Percentiles rank a stretch among this genome's conserved stretches.
Conservation (phyloP, 305 asterid genomes). For the Fraxinus nigra region DNA sequence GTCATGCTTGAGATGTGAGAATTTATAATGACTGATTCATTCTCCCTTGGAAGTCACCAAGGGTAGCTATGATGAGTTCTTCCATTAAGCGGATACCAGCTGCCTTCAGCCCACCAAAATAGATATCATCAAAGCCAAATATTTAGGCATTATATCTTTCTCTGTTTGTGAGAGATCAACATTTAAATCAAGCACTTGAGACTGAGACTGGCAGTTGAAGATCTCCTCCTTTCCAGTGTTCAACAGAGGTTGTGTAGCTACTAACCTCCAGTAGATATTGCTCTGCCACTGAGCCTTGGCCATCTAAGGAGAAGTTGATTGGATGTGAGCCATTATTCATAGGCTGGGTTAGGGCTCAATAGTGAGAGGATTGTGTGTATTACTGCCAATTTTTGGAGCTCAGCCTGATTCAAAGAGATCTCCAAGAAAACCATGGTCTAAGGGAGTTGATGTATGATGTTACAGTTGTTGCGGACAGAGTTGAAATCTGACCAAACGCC, state of each 20-base stretch:
- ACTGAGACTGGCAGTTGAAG: neutral
- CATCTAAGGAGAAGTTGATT: neutral
- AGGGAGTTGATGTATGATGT: neutral
- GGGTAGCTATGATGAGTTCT: neutral
- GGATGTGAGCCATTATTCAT: neutral
- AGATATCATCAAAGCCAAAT: neutral
- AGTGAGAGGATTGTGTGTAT: neutral
- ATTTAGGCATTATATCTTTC: neutral
- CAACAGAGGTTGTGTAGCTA: neutral
- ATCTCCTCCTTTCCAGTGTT: neutral
- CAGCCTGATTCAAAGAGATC: neutral
- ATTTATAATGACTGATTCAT: neutral
- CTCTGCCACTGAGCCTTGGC: neutral
- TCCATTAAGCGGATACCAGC: neutral
- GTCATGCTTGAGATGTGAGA: neutral
- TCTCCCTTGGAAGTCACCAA: neutral
- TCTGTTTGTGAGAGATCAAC: neutral
- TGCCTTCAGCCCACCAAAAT: neutral
- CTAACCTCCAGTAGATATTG: neutral
- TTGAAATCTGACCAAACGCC: neutral
- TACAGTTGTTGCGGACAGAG: neutral
- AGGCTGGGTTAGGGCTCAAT: neutral
- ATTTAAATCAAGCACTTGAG: neutral
- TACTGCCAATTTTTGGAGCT: neutral
- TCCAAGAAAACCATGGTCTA: neutral